Percentiles rank a stretch among this genome's conserved stretches.
These are phyloP conservation scores for Globisporangium nunn DNA, from an alignment of 352 stramenopile genomes.

Conservation along the genomic window DNA sequence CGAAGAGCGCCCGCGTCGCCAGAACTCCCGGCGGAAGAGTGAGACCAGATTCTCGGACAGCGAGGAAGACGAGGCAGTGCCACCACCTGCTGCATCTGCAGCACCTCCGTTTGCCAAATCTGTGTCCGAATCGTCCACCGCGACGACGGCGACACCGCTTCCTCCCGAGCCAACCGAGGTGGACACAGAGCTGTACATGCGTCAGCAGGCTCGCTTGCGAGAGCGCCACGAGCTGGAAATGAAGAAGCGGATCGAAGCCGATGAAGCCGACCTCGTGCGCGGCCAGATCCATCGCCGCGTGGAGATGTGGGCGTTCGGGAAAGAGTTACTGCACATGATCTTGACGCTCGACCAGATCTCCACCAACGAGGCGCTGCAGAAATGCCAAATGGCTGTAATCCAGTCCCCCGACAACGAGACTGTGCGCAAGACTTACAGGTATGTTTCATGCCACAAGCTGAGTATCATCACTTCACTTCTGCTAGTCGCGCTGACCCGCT, in stretches of 20 bases:
- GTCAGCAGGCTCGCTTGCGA: constrained; percentile 74
- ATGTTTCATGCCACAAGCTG: background rate
- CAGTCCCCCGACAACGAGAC: constrained; percentile 78
- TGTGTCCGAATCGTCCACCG: constrained; percentile 11
- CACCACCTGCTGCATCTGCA: background rate
- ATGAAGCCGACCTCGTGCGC: constrained; percentile 72
- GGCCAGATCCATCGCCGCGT: constrained; percentile 69
- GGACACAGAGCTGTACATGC: constrained; percentile 72
- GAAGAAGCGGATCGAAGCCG: constrained; percentile 73
- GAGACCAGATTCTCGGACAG: constrained; percentile 56
- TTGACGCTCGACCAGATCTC: constrained; percentile 81
- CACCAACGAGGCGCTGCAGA: constrained; percentile 58
- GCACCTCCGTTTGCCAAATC: background rate
- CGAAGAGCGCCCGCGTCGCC: constrained; percentile 19
- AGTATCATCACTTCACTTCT: background rate
- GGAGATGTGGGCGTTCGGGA: constrained; percentile 81
- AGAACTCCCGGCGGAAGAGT: constrained; percentile 28
- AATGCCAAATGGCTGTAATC: constrained; percentile 71
- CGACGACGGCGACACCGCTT: constrained; percentile 27
- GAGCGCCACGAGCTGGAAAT: constrained; percentile 77
- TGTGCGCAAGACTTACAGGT: constrained; percentile 79
- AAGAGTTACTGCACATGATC: constrained; percentile 79
- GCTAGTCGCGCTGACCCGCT: background rate
- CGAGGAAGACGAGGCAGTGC: constrained; percentile 26
- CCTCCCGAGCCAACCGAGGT: constrained; percentile 63